phyloP scores from a whole-genome alignment of 164 flowering plant genomes.

The Chimonanthus praecox region DNA sequence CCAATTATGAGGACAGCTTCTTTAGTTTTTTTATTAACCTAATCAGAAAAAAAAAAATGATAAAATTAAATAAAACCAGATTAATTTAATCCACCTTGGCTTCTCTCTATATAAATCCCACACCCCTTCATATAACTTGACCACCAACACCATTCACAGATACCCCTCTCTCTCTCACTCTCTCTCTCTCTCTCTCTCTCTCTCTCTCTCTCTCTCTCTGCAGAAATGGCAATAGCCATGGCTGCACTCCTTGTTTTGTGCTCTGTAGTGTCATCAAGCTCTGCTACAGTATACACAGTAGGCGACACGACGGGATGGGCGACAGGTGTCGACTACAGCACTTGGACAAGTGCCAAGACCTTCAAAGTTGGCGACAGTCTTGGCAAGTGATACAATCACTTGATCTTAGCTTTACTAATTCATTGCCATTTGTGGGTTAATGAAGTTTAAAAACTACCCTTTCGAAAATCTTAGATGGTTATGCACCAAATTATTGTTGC shows the following conservation, averaged over 20 bases:
- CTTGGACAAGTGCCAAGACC: conserved; percentile 39
- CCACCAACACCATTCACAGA: neutral
- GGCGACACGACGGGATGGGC: conserved; percentile 44
- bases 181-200: conserved; percentile 1
- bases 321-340: conserved; percentile 26
- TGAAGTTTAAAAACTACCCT: neutral
- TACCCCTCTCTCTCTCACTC: neutral
- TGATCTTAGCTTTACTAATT: neutral
- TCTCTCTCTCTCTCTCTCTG: conserved; percentile 2
- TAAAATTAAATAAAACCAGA: neutral
- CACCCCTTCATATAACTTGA: neutral
- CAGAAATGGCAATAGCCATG: conserved; percentile 2
- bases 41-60: neutral
- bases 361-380: conserved; percentile 42
- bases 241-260: conserved; percentile 11
- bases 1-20: neutral
- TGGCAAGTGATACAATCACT: conserved; percentile 16
- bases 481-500: too few species aligned
- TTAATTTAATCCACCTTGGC: conserved; percentile 7
- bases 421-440: neutral
- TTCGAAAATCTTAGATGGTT: neutral
- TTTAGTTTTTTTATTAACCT: neutral
- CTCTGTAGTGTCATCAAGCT: conserved; percentile 12
- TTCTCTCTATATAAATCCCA: conserved; percentile 1
- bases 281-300: conserved; percentile 31